A percentile compares a stretch with the other conserved stretches of the same genome.
phyloP scores from a whole-genome alignment of 2,329 filamentous ascomycete genomes.

The Verticillium dahliae region DNA sequence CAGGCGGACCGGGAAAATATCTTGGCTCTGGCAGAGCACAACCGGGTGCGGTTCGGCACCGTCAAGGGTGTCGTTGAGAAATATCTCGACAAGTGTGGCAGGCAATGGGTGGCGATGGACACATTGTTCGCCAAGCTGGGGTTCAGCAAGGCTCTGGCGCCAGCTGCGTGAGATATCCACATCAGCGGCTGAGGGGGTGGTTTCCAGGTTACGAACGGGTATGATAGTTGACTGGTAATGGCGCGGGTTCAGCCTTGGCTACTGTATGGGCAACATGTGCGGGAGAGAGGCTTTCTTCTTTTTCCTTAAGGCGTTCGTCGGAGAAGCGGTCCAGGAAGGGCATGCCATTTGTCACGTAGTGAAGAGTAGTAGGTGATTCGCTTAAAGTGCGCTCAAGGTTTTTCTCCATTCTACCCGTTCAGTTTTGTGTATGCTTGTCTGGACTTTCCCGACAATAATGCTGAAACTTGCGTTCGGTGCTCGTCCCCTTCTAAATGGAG shows the following conservation, averaged over 20 bases:
- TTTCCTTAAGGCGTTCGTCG: neutral
- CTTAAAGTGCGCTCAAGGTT: no score
- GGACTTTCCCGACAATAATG: no score
- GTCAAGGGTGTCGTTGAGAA: conserved; percentile 71
- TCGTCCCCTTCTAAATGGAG: no score
- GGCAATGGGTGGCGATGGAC: conserved; percentile 93
- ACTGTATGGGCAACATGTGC: neutral
- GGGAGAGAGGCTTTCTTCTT: neutral
- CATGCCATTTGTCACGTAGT: neutral
- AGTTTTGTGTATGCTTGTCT: no score
- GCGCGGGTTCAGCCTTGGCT: no score
- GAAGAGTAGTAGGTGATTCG: neutral
- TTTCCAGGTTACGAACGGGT: neutral
- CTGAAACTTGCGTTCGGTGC: no score
- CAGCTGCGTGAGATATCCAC: neutral
- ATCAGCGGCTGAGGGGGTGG: neutral
- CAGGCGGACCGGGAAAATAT: conserved; percentile 56
- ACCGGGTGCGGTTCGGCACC: conserved; percentile 70
- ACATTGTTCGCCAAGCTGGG: conserved; percentile 68
- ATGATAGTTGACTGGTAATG: neutral
- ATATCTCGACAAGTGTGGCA: conserved; percentile 83
- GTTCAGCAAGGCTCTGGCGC: conserved; percentile 31
- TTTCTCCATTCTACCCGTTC: no score
- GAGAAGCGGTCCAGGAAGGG: neutral
- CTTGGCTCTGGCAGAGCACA: conserved; percentile 69